These are phyloP conservation scores for Pseudopyrenochaeta lycopersici DNA, from an alignment of 2,329 filamentous ascomycete genomes.

Conservation along the genomic window DNA sequence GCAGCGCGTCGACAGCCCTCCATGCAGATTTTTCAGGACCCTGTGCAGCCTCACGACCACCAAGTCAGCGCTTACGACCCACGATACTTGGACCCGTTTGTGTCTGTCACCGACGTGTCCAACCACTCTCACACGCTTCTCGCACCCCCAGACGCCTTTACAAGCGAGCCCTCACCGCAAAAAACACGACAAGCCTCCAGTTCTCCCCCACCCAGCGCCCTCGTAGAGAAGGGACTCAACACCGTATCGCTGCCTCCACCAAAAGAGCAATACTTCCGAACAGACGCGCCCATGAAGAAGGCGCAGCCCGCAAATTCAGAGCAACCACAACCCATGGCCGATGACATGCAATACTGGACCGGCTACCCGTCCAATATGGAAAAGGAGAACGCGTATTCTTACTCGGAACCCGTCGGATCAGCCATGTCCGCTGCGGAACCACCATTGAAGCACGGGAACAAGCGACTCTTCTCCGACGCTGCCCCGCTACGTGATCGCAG, in stretches of 20 bases:
- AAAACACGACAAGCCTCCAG: constrained; percentile 68
- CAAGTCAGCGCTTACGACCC: constrained; percentile 59
- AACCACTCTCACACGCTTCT: constrained; percentile 71
- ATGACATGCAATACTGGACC: constrained; percentile 64
- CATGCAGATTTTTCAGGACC: constrained; percentile 69
- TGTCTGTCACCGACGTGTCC: constrained; percentile 55
- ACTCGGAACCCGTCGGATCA: constrained; percentile 47
- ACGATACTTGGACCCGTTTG: constrained; percentile 59
- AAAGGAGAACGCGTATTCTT: constrained; percentile 58
- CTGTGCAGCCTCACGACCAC: constrained; percentile 52
- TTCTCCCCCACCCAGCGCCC: constrained; percentile 66
- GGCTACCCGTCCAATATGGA: constrained; percentile 55
- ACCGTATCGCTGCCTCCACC: constrained; percentile 74
- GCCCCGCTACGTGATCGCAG: constrained; percentile 74
- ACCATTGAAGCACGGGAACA: constrained; percentile 49
- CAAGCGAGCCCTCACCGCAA: constrained; percentile 71
- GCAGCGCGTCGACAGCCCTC: constrained; percentile 64
- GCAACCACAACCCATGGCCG: constrained; percentile 46
- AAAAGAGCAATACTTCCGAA: constrained; percentile 60
- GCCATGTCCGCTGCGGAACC: constrained; percentile 36
- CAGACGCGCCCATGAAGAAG: constrained; percentile 76
- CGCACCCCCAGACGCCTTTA: constrained; percentile 65
- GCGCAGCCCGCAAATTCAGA: constrained; percentile 57
- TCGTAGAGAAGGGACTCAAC: constrained; percentile 71
- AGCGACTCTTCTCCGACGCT: constrained; percentile 75